Conservation (phyloP, 176 grass and related monocot species). For the Eragrostis curvula region DNA sequence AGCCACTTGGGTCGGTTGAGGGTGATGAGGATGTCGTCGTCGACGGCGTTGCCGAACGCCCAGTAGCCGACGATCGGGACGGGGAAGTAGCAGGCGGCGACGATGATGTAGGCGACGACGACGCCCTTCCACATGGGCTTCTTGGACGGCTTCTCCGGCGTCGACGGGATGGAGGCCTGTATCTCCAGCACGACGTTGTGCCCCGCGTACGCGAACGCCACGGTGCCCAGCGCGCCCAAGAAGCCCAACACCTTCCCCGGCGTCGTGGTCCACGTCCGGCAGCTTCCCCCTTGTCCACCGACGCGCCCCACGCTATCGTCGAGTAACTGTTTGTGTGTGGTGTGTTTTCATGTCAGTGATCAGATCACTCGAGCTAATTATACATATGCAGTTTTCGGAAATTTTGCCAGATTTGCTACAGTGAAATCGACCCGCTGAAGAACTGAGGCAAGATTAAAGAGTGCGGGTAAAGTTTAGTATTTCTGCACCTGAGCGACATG, state of each 20-base stretch:
- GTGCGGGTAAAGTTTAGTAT: too few relatives aligned
- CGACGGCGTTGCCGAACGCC: constrained; percentile 62
- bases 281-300: constrained; percentile 61
- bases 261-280: constrained; percentile 57
- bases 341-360: too few relatives aligned
- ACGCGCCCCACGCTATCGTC: constrained; percentile 84
- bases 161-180: constrained; percentile 87
- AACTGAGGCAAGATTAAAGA: too few relatives aligned
- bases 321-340: constrained; percentile 90
- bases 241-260: constrained; percentile 61
- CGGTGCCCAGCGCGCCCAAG: constrained; percentile 62
- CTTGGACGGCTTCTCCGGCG: constrained; percentile 83
- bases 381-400: too few relatives aligned
- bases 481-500: constrained; percentile 75
- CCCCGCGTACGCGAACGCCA: constrained; percentile 80
- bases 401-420: too few relatives aligned
- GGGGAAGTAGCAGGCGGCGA: constrained; percentile 92
- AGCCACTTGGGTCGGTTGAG: constrained; percentile 71
- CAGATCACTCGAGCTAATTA: too few relatives aligned
- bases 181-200: constrained; percentile 97
- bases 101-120: constrained; percentile 75
- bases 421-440: too few relatives aligned
- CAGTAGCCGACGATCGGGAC: constrained; percentile 82
- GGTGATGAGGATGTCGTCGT: constrained; percentile 72
- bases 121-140: constrained; percentile 98